Percentiles rank a stretch among this genome's conserved stretches.
Conservation (phyloP, 2,329 filamentous ascomycete genomes). For the Penicillium sp. region DNA sequence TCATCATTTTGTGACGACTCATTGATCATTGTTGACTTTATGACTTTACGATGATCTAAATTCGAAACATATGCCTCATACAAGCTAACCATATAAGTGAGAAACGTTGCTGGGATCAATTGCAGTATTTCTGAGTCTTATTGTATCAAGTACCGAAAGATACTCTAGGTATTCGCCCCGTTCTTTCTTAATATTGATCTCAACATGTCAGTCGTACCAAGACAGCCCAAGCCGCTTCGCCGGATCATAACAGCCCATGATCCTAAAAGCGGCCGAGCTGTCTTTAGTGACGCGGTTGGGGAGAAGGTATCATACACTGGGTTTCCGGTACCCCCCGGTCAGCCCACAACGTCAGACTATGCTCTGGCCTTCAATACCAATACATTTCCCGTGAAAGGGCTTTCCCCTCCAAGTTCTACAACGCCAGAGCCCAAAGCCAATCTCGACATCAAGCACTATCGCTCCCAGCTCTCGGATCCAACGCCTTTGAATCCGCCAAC, state of each 20-base stretch:
- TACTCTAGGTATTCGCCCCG: not conserved
- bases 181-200: not conserved
- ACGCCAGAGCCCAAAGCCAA: conserved; percentile 11
- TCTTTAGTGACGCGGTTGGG: not conserved
- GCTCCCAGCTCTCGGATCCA: not conserved
- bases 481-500: not conserved
- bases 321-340: not conserved
- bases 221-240: not conserved
- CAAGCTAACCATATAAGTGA: not conserved
- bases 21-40: not conserved
- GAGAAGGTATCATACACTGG: not conserved
- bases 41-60: not conserved
- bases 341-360: conserved; percentile 14
- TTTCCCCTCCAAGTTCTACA: conserved; percentile 13
- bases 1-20: not conserved
- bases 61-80: not conserved
- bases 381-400: conserved; percentile 16
- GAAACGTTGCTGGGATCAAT: not conserved
- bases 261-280: not conserved
- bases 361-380: conserved; percentile 10
- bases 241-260: not conserved
- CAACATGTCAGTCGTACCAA: not conserved
- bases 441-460: conserved; percentile 14
- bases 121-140: no score
- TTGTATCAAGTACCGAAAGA: not conserved